Evolutionary conservation across 768 basidiomycete genomes (phyloP), one percentile per base, ranked within the genome.

Genomic region (Leccinum subtestaceum): DNA sequence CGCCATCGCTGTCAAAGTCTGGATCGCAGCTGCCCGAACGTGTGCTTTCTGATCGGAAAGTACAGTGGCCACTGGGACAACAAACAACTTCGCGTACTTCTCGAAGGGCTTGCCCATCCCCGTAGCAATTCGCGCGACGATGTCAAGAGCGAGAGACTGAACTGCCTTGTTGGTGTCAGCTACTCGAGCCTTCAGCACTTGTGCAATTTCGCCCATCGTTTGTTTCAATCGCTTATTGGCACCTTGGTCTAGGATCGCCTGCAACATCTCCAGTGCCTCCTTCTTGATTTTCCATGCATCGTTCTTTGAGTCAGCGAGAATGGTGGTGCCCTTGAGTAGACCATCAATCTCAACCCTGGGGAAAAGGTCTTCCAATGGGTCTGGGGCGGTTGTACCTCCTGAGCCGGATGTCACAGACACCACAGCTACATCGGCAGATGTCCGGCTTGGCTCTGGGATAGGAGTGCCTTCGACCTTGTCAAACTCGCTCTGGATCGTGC

Each of bases 41-140:
- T 86, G 87, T 8, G 90, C 86, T 73, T 98, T 98, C 71, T 96
- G 93, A 70, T 99, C 97, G 5, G 96, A 83, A 10, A 98, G 82
- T 10, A 93, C 94, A 6, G 88, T 87, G 4, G 88, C 86, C 21
- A 98, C 80, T 0, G 95, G 86, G 0, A 84, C 73, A 9, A 84
- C 83, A 65, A 95, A 89, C 57, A 93, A 78, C 32, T 89, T 87
- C 2, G 83, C 80, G 67, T 96, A 83, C 72, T 92, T 96, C 67
- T 98, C 96, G 68, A 99, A 98, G 2, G 92, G 84, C 69, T 89
- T 93, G 45, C 94, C 95, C 93, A 99, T 98, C 2, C 94, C 95
- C 2, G 81, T 84, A 7, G 97, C 94, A 62, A 98, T 86, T 32
- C 93, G 89, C 36, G 88, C 82, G 55, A 98, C 86, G 57, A 96